Conservation (phyloP, 352 stramenopile species). For the Phytophthora tentaculata region DNA sequence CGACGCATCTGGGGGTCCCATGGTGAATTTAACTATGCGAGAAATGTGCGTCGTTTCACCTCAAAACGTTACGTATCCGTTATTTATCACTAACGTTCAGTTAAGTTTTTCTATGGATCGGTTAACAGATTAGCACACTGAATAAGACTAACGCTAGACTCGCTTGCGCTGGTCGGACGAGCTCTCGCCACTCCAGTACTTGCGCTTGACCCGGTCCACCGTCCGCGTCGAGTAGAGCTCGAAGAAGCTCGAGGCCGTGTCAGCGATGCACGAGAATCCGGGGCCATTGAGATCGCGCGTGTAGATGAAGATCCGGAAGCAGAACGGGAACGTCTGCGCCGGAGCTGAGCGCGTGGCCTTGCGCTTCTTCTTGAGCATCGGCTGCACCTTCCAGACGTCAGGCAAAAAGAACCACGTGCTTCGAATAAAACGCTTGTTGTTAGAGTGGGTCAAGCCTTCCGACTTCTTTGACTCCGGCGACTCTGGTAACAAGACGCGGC, state of each 20-base stretch:
- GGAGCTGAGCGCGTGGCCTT: constrained; percentile 83
- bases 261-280: constrained; percentile 60
- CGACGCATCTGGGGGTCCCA: constrained; percentile 57
- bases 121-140: constrained; percentile 3
- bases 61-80: constrained; percentile 10
- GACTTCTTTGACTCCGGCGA: constrained; percentile 2
- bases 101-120: constrained; percentile 28
- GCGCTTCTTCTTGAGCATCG: constrained; percentile 90
- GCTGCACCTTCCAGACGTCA: constrained; percentile 89
- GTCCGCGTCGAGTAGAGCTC: constrained; percentile 88
- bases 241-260: constrained; percentile 75
- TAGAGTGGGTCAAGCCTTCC: background rate
- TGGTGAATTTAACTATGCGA: constrained; percentile 16
- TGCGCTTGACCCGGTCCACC: constrained; percentile 82
- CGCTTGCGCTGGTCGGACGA: constrained; percentile 18
- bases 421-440: constrained; percentile 40
- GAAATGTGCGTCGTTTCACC: constrained; percentile 30
- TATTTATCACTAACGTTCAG: constrained; percentile 16
- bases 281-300: constrained; percentile 30
- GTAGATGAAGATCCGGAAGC: constrained; percentile 85
- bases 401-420: constrained; percentile 89
- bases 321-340: constrained; percentile 89
- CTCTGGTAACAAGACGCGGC: constrained; percentile 43
- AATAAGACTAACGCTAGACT: constrained; percentile 18
- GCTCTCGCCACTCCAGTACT: constrained; percentile 52